Conservation (phyloP, 768 basidiomycete species). For the Calocybe cyanea region DNA sequence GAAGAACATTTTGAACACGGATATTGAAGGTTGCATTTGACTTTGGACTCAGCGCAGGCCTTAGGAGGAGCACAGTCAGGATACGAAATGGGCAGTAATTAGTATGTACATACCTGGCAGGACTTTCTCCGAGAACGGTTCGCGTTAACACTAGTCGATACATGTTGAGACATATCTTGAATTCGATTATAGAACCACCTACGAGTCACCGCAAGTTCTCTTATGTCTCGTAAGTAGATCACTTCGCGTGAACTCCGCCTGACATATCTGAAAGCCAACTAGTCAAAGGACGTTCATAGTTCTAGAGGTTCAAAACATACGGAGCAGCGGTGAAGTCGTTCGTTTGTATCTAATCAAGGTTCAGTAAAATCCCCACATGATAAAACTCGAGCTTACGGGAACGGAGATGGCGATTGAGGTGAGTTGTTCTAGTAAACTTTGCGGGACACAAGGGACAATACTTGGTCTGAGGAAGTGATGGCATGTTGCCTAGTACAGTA, state of each 20-base stretch:
- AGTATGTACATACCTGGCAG: constrained; percentile 41
- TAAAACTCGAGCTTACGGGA: constrained; percentile 49
- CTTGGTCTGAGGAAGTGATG: constrained; percentile 69
- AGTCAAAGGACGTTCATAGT: constrained; percentile 5
- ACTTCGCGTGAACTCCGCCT: constrained; percentile 69
- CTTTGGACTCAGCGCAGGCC: constrained; percentile 73
- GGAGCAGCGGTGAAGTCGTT: constrained; percentile 60
- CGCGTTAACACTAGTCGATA: constrained; percentile 32
- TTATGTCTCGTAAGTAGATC: constrained; percentile 72
- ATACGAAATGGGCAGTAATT: neutral
- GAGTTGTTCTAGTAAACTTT: constrained; percentile 71
- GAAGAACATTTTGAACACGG: constrained; percentile 66
- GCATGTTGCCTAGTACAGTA: constrained; percentile 51
- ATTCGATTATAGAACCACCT: constrained; percentile 26
- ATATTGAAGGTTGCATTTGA: constrained; percentile 65
- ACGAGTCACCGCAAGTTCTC: constrained; percentile 68
- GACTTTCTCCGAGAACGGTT: constrained; percentile 64
- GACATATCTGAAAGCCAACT: constrained; percentile 46
- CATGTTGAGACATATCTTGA: constrained; percentile 2
- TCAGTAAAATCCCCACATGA: neutral
- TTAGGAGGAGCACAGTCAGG: constrained; percentile 15
- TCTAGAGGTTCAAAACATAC: constrained; percentile 29
- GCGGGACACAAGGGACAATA: constrained; percentile 66
- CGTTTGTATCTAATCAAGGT: constrained; percentile 54
- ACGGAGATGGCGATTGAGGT: constrained; percentile 68